Conservation (phyloP, 225 moss, liverwort and hornwort species). For the Marchantia polymorpha region DNA sequence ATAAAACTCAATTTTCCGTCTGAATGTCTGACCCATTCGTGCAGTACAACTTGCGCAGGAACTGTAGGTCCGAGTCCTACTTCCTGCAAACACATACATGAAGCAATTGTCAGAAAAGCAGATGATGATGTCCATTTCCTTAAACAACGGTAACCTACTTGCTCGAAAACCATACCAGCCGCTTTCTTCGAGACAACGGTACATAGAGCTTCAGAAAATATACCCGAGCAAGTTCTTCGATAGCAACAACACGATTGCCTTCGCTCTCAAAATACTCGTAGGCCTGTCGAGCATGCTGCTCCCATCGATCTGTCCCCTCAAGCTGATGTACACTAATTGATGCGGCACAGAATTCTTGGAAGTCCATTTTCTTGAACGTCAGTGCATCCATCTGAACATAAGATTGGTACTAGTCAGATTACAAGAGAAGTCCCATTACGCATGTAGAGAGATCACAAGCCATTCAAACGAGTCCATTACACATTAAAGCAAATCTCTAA, state of each 20-base stretch:
- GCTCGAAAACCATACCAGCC: neutral
- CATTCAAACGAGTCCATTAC: no score
- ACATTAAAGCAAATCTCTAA: no score
- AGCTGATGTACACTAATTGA: slow-evolving; percentile 94
- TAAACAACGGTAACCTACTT: neutral
- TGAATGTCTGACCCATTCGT: slow-evolving; percentile 91
- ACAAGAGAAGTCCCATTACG: neutral
- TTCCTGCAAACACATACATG: slow-evolving; percentile 54
- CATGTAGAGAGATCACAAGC: no score
- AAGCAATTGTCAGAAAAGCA: neutral
- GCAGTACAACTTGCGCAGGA: slow-evolving; percentile 73
- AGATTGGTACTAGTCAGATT: neutral
- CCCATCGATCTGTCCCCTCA: slow-evolving; percentile 96
- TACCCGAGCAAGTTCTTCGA: slow-evolving; percentile 93
- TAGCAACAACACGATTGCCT: slow-evolving; percentile 78
- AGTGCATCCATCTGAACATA: slow-evolving; percentile 64
- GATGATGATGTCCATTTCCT: neutral
- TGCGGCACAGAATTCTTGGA: slow-evolving; percentile 86
- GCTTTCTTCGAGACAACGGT: neutral
- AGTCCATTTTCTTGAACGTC: slow-evolving; percentile 94
- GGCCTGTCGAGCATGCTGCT: slow-evolving; percentile 85
- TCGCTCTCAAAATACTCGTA: slow-evolving; percentile 89
- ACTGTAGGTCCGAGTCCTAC: slow-evolving; percentile 77
- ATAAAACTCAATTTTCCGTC: slow-evolving; percentile 82
- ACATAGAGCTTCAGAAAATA: neutral